phyloP scores from a whole-genome alignment of 2,329 filamentous ascomycete species.

The Knufia petricola region DNA sequence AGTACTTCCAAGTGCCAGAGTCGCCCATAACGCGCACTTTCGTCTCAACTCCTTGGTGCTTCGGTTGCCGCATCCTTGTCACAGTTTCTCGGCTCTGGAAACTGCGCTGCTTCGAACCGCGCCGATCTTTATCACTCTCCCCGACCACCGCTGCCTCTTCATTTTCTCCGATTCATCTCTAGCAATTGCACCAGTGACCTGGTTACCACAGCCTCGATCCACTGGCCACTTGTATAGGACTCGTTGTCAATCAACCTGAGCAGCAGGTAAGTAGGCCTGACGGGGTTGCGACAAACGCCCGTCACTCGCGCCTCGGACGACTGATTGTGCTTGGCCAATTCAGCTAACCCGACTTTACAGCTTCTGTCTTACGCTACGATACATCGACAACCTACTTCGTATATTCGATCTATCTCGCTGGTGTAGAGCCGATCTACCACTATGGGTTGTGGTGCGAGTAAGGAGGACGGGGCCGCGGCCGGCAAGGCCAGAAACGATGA shows the following conservation, averaged over 20 bases:
- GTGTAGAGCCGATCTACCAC: slow-evolving; percentile 41
- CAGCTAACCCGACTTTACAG: background rate
- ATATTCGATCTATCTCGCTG: background rate
- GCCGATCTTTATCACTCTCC: background rate
- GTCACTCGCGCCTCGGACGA: too few species aligned
- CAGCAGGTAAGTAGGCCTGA: background rate
- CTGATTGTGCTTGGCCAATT: too few species aligned
- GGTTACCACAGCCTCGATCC: too few species aligned
- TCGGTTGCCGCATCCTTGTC: background rate
- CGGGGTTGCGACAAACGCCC: background rate
- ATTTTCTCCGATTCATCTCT: background rate
- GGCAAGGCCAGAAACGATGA: slow-evolving; percentile 99
- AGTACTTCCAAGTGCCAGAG: too few species aligned
- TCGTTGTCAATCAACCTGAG: too few species aligned
- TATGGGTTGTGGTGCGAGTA: slow-evolving; percentile 99
- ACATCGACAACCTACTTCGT: background rate
- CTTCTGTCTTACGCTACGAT: background rate
- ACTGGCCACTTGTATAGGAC: too few species aligned
- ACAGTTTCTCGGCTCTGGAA: background rate
- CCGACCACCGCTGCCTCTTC: background rate
- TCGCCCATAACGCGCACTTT: too few species aligned
- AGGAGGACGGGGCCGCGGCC: slow-evolving; percentile 99
- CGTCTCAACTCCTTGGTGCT: background rate
- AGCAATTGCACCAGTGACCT: background rate
- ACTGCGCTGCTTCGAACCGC: background rate